A percentile compares a stretch with the other conserved stretches of the same genome.
Conservation (phyloP, 1,139 yeast species). For the Pichia sp. region DNA sequence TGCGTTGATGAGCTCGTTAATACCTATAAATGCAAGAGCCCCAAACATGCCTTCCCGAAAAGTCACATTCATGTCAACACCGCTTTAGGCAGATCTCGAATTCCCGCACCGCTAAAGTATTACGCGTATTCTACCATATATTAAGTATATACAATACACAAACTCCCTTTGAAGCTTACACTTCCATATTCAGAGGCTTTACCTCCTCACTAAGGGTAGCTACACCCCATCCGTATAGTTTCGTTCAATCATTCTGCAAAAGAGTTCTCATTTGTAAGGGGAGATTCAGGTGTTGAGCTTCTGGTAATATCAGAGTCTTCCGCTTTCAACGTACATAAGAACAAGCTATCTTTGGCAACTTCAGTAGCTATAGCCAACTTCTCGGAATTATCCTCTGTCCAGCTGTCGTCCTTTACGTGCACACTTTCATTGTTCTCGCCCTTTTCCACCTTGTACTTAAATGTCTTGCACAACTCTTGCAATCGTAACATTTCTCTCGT, state of each 20-base stretch:
- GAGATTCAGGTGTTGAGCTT: neutral
- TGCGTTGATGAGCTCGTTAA: neutral
- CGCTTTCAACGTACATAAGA: conserved; percentile 43
- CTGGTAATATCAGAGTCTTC: neutral
- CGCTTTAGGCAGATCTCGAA: neutral
- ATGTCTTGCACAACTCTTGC: conserved; percentile 39
- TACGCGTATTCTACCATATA: neutral
- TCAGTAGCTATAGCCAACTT: conserved; percentile 44
- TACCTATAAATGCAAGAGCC: neutral
- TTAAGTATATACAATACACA: neutral
- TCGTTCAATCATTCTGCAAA: neutral
- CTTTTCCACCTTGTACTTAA: conserved; percentile 40
- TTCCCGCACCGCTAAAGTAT: neutral
- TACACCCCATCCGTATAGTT: neutral
- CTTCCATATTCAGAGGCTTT: neutral
- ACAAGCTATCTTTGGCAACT: conserved; percentile 52
- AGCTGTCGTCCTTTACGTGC: conserved; percentile 34
- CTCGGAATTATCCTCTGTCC: conserved; percentile 48
- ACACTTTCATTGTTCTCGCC: conserved; percentile 28
- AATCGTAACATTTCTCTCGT: conserved; percentile 50
- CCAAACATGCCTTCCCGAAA: neutral
- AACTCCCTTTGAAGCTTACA: neutral
- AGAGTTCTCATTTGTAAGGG: neutral
- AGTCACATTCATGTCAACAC: neutral
- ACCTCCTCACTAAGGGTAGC: neutral